phyloP scores from a whole-genome alignment of 2,329 filamentous ascomycete species.

The Fusarium anthophilum region DNA sequence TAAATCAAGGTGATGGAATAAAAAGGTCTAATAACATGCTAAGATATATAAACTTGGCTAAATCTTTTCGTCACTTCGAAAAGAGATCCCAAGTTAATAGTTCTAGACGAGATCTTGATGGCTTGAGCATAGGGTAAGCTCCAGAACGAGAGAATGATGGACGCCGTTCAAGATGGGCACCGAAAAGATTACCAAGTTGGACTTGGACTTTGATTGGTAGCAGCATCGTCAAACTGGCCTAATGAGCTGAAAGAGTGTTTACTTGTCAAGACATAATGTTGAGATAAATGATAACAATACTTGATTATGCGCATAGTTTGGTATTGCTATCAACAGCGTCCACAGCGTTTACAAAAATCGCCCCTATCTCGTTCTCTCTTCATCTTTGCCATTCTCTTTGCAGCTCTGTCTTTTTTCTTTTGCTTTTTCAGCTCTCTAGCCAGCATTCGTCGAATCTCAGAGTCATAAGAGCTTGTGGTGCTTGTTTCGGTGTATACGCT shows the following conservation, averaged over 20 bases:
- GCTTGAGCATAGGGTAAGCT: too few species aligned
- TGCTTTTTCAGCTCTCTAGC: not conserved
- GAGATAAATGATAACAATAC: not conserved
- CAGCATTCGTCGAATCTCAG: not conserved
- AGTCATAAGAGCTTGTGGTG: not conserved
- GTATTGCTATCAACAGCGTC: not conserved
- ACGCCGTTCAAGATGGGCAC: too few species aligned
- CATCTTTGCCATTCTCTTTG: not conserved
- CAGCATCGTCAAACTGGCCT: rapidly evolving
- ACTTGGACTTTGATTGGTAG: not conserved
- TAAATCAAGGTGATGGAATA: too few species aligned
- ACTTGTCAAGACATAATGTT: not conserved
- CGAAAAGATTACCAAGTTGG: not conserved
- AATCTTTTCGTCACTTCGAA: too few species aligned
- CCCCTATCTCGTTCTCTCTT: not conserved
- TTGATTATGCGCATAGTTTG: not conserved
- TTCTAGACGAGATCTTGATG: too few species aligned
- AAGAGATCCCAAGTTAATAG: too few species aligned
- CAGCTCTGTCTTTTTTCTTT: not conserved
- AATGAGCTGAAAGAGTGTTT: not conserved
- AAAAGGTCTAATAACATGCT: too few species aligned
- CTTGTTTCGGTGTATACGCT: not conserved
- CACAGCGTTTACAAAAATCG: not conserved
- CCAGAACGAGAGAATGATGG: too few species aligned
- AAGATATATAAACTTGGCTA: rapidly evolving